Evolutionary conservation across 148 eudicot genomes (phyloP), one percentile per base, ranked within the genome.

Genomic region (Rhododendron ferrugineum): DNA sequence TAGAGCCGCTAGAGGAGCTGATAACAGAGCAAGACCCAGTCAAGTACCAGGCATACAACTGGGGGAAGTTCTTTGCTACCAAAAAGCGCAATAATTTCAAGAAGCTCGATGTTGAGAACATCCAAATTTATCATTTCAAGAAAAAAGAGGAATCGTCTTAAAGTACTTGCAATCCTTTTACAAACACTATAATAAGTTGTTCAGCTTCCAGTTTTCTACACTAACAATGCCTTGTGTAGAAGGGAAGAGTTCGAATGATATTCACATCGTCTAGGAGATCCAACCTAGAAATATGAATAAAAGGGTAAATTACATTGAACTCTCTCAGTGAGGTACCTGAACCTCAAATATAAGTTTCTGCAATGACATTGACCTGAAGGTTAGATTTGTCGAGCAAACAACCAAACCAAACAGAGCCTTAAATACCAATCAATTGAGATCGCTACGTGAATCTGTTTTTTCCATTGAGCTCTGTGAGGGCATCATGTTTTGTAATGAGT

Each of bases 71-170:
- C 87, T 86, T 86, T 20, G 80, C 91, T 0, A 85, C 88, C 3
- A 80, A 91, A 85, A 93, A 85, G 84, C 88, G 75, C 47, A 90
- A 92, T 60, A 90, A 93, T 86, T 93, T 91, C 86, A 92, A 90
- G 92, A 93, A 94, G 89, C 97, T 93, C 34, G 62, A 85, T 44
- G 92, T 89, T 47, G 93, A 93, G 40, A 93, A 94, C 83, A 76
- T 94, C 89, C 94, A 94, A 76, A 92, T 93, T 76, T 44, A 70
- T 50, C 90, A 91, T 84, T 94, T 94, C 82, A 91, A 82, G 52
- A 58, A 78, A 14, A 18, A 4, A 3, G 47, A 34, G 46, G 26
- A 32, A 80, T 32, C n/a, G 47, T 50, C 2, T 50, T 26, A 79
- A 50, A 16, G 14, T 14, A 4, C 49, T 9, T 77, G 22, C 26